These are phyloP conservation scores for Myriosclerotinia scirpicola DNA, from an alignment of 2,329 filamentous ascomycete species.

Conservation along the genomic window DNA sequence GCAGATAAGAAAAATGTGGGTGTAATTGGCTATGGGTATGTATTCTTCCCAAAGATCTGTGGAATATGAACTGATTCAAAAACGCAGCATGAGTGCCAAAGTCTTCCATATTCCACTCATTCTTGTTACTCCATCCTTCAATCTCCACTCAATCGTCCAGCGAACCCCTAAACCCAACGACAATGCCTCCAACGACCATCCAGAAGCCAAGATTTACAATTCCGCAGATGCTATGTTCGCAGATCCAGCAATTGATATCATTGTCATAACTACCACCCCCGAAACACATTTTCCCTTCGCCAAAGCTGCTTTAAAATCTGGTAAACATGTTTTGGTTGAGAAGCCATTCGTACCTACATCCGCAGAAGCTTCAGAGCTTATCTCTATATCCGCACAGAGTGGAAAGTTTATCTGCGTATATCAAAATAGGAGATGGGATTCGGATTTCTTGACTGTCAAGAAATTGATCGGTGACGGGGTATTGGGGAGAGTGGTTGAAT, in stretches of 20 bases:
- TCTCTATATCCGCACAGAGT: slow-evolving; percentile 42
- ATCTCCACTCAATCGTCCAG: slow-evolving; percentile 74
- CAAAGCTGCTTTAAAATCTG: slow-evolving; percentile 62
- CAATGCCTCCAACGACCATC: slow-evolving; percentile 69
- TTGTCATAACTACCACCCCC: slow-evolving; percentile 71
- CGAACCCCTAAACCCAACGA: slow-evolving; percentile 63
- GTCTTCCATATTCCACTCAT: slow-evolving; percentile 84
- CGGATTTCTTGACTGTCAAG: slow-evolving; percentile 70
- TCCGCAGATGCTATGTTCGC: slow-evolving; percentile 61
- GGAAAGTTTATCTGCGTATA: slow-evolving; percentile 49
- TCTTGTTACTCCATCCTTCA: slow-evolving; percentile 60
- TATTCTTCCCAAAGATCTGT: slow-evolving; percentile 10
- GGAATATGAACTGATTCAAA: slow-evolving; percentile 21
- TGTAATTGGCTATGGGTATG: slow-evolving; percentile 55
- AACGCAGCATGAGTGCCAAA: slow-evolving; percentile 61
- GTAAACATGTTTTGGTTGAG: slow-evolving; percentile 79
- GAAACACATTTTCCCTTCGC: slow-evolving; percentile 67
- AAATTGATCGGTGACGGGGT: slow-evolving; percentile 58
- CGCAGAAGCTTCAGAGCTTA: slow-evolving; percentile 64
- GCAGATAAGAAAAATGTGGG: slow-evolving; percentile 48
- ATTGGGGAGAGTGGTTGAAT: slow-evolving; percentile 73
- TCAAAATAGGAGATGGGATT: slow-evolving; percentile 65
- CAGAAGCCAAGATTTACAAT: slow-evolving; percentile 63
- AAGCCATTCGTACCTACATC: slow-evolving; percentile 78
- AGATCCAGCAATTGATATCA: slow-evolving; percentile 65